Base-by-base conservation (phyloP, 495 filamentous ascomycete species). In the Penicillium turbatum region DNA sequence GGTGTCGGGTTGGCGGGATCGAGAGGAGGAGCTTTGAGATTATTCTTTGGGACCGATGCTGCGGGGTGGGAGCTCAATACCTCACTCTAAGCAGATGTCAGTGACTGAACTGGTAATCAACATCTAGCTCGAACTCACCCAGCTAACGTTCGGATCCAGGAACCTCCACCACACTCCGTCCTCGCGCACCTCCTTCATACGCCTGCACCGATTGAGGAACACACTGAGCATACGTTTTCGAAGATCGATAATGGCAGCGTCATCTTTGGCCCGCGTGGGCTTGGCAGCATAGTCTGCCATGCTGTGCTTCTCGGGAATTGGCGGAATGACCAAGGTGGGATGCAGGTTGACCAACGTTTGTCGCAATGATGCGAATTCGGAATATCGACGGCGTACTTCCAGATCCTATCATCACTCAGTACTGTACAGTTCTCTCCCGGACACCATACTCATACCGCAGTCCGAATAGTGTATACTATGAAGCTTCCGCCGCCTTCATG, bases 271-370 rank as follows among this genome's bases (percentile, higher is more conserved):
- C 66, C 92, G 96, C 27, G 93, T 97, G 0, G 93, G 93, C 58
- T 96, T 96, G 16, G 95, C 92, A 21, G 93, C 93, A 68, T 98
- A 98, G 65, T 98, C 93, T 42, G 93, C 92, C 86, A 97, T 92
- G 48, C 89, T 90, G 66, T 97, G 93, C 68, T 98, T 98, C 72
- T 98, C 93, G 8, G 93, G 93, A 57, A 98, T 98, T 2, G 93
- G 93, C 1, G 93, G 93, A 47, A 98, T 88, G 55, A 98, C 85
- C 31, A 97, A 81, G 2, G 93, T 97, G 1, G 93, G 93, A 61
- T 97, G 95, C 50, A 98, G 77, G 54, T 87, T 86, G 17, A 90
- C 88, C 15, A 98, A 81, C 2, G 92, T 92, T 60, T 89, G 86
- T 55, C 93, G 80, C 40, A 98, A 75, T 6, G 90, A 96, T n/a